Conservation (phyloP, 1,284 basidiomycete species). For the Apiotrichum gamsii region DNA sequence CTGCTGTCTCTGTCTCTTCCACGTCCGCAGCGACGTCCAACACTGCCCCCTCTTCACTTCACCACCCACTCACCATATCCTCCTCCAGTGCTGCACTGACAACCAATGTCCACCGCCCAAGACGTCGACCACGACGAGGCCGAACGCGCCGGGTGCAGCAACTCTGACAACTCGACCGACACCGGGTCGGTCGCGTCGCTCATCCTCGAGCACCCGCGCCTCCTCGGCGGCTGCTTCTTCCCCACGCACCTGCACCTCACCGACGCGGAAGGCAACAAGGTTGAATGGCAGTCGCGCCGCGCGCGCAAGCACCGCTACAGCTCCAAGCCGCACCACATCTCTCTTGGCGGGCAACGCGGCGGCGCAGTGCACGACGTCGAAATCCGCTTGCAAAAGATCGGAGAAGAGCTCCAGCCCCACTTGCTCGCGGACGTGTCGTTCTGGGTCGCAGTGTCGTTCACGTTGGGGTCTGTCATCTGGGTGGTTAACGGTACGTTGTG, state of each 20-base stretch:
- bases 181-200: too few relatives aligned
- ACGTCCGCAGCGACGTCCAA: too few relatives aligned
- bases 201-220: not conserved
- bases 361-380: not conserved
- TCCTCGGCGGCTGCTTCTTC: not conserved
- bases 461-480: slow-evolving; percentile 52
- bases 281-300: slow-evolving; percentile 9
- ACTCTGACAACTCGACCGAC: too few relatives aligned
- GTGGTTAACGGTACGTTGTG: slow-evolving; percentile 51
- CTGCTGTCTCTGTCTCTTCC: too few relatives aligned
- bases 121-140: too few relatives aligned
- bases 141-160: too few relatives aligned
- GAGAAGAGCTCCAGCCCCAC: slow-evolving; percentile 22
- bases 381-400: slow-evolving; percentile 7
- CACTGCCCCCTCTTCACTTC: too few relatives aligned
- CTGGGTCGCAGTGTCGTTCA: slow-evolving; percentile 40
- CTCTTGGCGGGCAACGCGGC: not conserved
- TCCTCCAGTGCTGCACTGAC: too few relatives aligned
- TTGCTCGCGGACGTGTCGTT: slow-evolving; percentile 30
- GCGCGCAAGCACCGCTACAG: slow-evolving; percentile 2
- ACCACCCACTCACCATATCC: too few relatives aligned
- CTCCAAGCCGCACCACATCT: not conserved
- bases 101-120: too few relatives aligned
- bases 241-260: slow-evolving; percentile 1
- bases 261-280: not conserved